phyloP scores from a whole-genome alignment of 805 yeast species.

The Metschnikowia lachancei region DNA sequence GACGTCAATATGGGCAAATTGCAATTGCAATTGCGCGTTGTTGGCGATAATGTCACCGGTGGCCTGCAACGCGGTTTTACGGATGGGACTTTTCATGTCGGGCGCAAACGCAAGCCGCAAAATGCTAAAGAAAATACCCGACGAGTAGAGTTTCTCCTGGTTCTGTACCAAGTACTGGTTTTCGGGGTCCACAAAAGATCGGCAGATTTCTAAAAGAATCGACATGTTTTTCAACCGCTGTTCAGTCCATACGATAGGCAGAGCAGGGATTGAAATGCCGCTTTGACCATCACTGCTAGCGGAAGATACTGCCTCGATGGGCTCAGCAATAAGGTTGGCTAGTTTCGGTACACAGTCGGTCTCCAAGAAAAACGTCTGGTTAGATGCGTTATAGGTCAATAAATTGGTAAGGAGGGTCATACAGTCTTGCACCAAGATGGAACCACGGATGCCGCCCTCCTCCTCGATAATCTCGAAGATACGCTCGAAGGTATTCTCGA shows the following conservation, averaged over 20 bases:
- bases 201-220: slow-evolving; percentile 67
- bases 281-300: slow-evolving; percentile 19
- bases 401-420: slow-evolving; percentile 70
- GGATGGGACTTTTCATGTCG: slow-evolving; percentile 59
- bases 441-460: slow-evolving; percentile 89
- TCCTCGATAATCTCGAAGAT: slow-evolving; percentile 74
- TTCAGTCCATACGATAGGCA: slow-evolving; percentile 67
- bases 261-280: slow-evolving; percentile 17
- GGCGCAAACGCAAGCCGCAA: slow-evolving; percentile 69
- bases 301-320: slow-evolving; percentile 40
- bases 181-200: slow-evolving; percentile 68
- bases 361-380: slow-evolving; percentile 85
- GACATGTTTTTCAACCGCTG: slow-evolving; percentile 68
- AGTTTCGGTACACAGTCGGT: slow-evolving; percentile 72
- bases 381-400: slow-evolving; percentile 78
- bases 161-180: slow-evolving; percentile 59
- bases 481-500: slow-evolving; percentile 86
- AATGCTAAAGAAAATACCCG: slow-evolving; percentile 64
- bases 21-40: slow-evolving; percentile 64
- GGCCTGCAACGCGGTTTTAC: slow-evolving; percentile 67
- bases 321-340: slow-evolving; percentile 60
- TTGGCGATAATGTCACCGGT: slow-evolving; percentile 73
- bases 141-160: slow-evolving; percentile 57
- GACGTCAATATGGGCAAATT: slow-evolving; percentile 80
- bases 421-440: slow-evolving; percentile 88